Base-by-base conservation (phyloP, 176 grass and related monocot genomes). In the Triticum monococcum region DNA sequence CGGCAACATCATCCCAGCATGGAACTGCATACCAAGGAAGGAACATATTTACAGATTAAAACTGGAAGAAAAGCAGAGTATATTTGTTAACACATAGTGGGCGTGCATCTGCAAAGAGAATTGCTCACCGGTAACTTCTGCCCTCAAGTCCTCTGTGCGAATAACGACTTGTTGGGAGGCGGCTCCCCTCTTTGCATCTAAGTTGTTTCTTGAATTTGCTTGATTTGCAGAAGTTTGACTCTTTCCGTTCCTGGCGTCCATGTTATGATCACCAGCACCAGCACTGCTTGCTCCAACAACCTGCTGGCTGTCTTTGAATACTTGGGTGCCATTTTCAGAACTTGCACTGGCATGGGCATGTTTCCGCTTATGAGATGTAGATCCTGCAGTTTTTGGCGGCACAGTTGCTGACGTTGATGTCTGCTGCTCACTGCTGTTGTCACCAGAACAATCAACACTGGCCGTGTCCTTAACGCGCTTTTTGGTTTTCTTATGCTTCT, bases 401-500 rank as follows among this genome's bases (percentile, higher is more conserved):
- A 69, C 38, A 71, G 33, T 41, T 32, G 75, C 26, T 1, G 92
- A 98, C 64, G 89, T 91, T 86, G 94, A 96, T 74, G 88, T 18
- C 81, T 85, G 59, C 77, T 83, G 81, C 43, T 91, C 79, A 24
- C 6, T 72, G 32, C 36, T 81, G 57, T 38, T 88, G 72, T 91
- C 14, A 81, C 75, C 67, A 79, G 84, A 81, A 72, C 64, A 84
- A 91, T n/a, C 43, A 41, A 71, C 38, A 37, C 40, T 30, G 64
- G 81, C 23, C 22, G 22, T 11, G 70, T 57, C 68, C 59, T 87
- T 83, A 16, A 35, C 43, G 2, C 0, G 64, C 36, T 41, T 91
- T 91, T 79, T 94, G 54, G 46, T 81, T 92, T 80, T 92, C 65
- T 94, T 92, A 26, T 26, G 78, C 77, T 92, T 98, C 18, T 81